Evolutionary conservation across 2,329 filamentous ascomycete species (phyloP).

Genomic region (Trichoderma harzianum): DNA sequence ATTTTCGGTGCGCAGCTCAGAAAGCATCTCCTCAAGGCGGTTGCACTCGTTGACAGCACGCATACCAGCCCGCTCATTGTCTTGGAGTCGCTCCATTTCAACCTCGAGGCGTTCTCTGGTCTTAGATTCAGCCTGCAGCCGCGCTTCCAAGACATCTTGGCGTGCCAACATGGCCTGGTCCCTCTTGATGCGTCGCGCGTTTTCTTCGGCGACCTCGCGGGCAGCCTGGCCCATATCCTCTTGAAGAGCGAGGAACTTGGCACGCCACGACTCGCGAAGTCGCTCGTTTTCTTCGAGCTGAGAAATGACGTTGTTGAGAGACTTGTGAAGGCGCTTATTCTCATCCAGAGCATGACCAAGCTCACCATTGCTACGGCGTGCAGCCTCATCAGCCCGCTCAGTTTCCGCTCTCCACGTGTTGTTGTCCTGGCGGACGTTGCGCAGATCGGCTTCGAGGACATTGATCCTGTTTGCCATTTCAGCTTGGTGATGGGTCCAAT

Average conservation of each 20-base stretch:
- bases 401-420: slow-evolving; percentile 60
- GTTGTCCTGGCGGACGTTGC: slow-evolving; percentile 53
- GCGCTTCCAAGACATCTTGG: slow-evolving; percentile 74
- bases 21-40: slow-evolving; percentile 53
- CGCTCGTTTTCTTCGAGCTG: slow-evolving; percentile 85
- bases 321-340: slow-evolving; percentile 71
- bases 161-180: slow-evolving; percentile 76
- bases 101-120: slow-evolving; percentile 64
- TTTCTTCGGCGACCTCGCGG: slow-evolving; percentile 78
- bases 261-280: slow-evolving; percentile 77
- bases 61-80: slow-evolving; percentile 62
- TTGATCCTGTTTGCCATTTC: slow-evolving; percentile 57
- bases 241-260: slow-evolving; percentile 81
- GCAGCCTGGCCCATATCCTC: slow-evolving; percentile 80
- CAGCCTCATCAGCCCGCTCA: slow-evolving; percentile 54
- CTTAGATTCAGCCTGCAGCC: slow-evolving; percentile 70
- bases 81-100: slow-evolving; percentile 63
- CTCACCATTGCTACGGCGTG: slow-evolving; percentile 48
- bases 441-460: slow-evolving; percentile 52
- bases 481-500: slow-evolving; percentile 49
- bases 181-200: slow-evolving; percentile 71
- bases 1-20: slow-evolving; percentile 63
- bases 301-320: slow-evolving; percentile 68
- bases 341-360: slow-evolving; percentile 48
- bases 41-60: slow-evolving; percentile 60